Evolutionary conservation across 176 grass and related monocot genomes (phyloP).

Genomic region (Ampelocalamus luodianensis): DNA sequence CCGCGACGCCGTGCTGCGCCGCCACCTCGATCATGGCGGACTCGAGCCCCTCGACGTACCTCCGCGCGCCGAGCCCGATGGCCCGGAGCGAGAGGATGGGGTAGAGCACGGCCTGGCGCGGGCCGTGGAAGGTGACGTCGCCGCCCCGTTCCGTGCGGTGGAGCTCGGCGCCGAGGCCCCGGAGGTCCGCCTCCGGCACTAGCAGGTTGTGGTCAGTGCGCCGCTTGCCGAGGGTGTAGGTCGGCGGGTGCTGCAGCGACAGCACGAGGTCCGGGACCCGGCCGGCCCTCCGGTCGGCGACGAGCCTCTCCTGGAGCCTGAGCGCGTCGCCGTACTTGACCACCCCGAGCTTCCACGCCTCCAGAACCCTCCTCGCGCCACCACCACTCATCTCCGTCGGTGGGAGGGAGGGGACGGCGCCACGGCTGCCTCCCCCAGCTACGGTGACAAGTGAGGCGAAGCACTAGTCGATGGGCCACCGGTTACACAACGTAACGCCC

Average conservation of each 20-base stretch:
- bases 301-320: constrained; percentile 80
- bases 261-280: constrained; percentile 62
- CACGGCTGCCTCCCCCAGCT: not conserved
- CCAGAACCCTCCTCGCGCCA: constrained; percentile 51
- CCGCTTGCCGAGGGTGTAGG: constrained; percentile 90
- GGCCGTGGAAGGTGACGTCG: constrained; percentile 90
- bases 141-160: constrained; percentile 84
- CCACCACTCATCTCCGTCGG: constrained; percentile 49
- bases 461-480: not conserved
- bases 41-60: constrained; percentile 89
- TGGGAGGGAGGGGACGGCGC: not conserved
- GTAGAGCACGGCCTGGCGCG: constrained; percentile 84
- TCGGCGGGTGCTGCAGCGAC: constrained; percentile 85
- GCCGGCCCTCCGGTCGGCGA: constrained; percentile 66
- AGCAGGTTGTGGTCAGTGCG: constrained; percentile 81
- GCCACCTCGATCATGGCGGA: constrained; percentile 80
- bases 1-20: constrained; percentile 68
- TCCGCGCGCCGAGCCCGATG: constrained; percentile 70
- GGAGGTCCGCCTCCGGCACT: constrained; percentile 58
- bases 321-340: constrained; percentile 81
- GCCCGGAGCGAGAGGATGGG: constrained; percentile 68
- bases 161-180: constrained; percentile 69
- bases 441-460: not conserved
- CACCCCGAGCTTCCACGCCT: constrained; percentile 71
- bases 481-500: not conserved